Evolutionary conservation across 148 eudicot species (phyloP).

Genomic region (Camellia lanceoleosa): DNA sequence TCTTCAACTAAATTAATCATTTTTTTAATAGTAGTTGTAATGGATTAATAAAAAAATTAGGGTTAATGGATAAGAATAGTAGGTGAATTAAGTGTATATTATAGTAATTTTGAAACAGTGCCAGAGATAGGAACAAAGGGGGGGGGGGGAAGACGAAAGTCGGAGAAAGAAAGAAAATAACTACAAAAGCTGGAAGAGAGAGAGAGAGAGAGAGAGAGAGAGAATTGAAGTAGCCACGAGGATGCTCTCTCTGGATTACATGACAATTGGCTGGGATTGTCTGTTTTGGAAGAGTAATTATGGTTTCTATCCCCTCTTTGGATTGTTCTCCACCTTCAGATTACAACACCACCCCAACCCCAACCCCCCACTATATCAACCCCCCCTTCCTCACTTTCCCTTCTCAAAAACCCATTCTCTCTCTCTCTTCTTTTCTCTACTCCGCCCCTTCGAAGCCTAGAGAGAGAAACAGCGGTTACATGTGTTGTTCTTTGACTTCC

Average conservation of each 20-base stretch:
- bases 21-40: too few relatives aligned
- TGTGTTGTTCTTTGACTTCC: not conserved
- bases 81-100: too few relatives aligned
- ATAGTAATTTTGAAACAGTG: too few relatives aligned
- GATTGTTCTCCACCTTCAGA: not conserved
- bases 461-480: not conserved
- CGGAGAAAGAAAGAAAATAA: too few relatives aligned
- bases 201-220: not conserved
- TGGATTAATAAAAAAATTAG: too few relatives aligned
- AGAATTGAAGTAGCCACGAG: not conserved
- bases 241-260: not conserved
- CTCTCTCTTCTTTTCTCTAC: not conserved
- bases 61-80: too few relatives aligned
- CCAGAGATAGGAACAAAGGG: too few relatives aligned
- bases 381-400: not conserved
- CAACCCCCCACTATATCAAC: not conserved
- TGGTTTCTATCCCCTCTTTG: not conserved
- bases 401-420: not conserved
- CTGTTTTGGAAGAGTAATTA: slow-evolving; percentile 9
- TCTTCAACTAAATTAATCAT: too few relatives aligned
- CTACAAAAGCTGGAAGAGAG: not conserved
- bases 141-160: too few relatives aligned
- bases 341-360: not conserved
- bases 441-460: not conserved
- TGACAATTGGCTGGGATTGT: not conserved